These are phyloP conservation scores for Mortierella sp. DNA, from an alignment of 371 early-diverging fungal genomes.

Conservation along the genomic window DNA sequence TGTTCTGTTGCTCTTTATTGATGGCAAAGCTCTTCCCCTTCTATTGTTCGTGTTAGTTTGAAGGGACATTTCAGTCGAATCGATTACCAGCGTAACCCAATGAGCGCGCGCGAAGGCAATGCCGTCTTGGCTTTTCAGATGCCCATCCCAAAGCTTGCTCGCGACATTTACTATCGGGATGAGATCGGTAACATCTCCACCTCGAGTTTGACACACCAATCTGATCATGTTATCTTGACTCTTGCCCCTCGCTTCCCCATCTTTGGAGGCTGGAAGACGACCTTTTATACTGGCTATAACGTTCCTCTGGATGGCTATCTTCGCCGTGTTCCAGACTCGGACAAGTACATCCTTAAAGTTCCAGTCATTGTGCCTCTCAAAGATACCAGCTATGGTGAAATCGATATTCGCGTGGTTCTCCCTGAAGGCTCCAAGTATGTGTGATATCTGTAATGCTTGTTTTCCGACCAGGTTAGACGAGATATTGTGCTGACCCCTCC, in stretches of 20 bases:
- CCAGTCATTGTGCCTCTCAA: slow-evolving; percentile 76
- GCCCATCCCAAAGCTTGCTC: slow-evolving; percentile 73
- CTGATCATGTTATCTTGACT: slow-evolving; percentile 65
- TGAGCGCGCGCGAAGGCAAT: slow-evolving; percentile 65
- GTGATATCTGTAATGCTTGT: background rate
- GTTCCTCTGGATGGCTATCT: slow-evolving; percentile 69
- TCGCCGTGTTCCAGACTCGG: slow-evolving; percentile 56
- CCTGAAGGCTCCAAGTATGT: slow-evolving; percentile 93
- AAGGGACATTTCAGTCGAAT: slow-evolving; percentile 81
- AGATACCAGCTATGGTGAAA: slow-evolving; percentile 71
- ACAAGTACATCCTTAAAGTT: slow-evolving; percentile 69
- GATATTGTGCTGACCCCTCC: background rate
- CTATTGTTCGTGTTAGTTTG: slow-evolving; percentile 58
- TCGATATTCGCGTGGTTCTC: slow-evolving; percentile 79
- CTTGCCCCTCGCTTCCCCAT: slow-evolving; percentile 92
- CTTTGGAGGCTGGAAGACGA: slow-evolving; percentile 96
- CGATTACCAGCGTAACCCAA: slow-evolving; percentile 64
- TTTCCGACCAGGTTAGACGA: background rate
- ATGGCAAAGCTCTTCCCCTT: background rate
- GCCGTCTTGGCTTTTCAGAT: slow-evolving; percentile 62
- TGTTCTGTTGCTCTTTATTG: background rate
- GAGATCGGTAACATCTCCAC: slow-evolving; percentile 98
- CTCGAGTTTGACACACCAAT: slow-evolving; percentile 70
- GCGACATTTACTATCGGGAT: slow-evolving; percentile 89
- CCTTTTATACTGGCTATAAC: slow-evolving; percentile 93